Base-by-base conservation (phyloP, 768 basidiomycete species). In the Phanerodontia chrysosporium region DNA sequence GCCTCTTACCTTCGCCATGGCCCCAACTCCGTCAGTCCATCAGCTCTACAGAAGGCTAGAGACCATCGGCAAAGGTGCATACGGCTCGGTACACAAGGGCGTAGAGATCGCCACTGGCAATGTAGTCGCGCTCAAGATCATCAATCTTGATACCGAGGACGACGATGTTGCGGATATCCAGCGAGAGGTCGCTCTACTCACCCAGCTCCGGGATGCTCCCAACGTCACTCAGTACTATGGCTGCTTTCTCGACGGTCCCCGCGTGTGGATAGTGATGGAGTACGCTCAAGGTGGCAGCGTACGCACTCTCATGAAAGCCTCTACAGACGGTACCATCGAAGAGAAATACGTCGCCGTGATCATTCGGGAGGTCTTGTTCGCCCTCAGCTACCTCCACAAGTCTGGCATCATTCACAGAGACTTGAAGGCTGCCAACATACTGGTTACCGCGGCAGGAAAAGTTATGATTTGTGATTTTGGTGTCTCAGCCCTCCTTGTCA, bases 221-320 rank as follows among this genome's bases (percentile, higher is more conserved):
- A 95, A 95, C 69, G 85, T 97, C 67, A 98, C 92, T 24, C 84
- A 92, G 67, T 99, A 99, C 76, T 97, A 87, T 73, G 96, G 94
- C n/a, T 97, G 94, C 75, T 88, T 91, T 74, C 82, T 97, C 69
- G 90, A 96, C 69, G 95, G 95, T 0, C 91, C 94, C 28, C 90
- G 92, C 51, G 93, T 99, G 10, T 99, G 97, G 95, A 98, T 99
- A 65, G 92, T 89, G 36, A 99, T 99, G 97, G 97, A 99, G 71
- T 87, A 87, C 66, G 97, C 97, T 8, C 87, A 94, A 62, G 96
- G 96, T 5, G 97, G 97, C 7, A 95, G 92, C 69, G 92, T 98
- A 6, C 79, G 92, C 48, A 90, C 93, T 2, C 79, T 99, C 65
- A 95, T 97, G 87, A 94, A 97, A 72, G 88, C 92, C 0, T 84